Evolutionary conservation across 805 yeast species (phyloP).

Genomic region (Maudiozyma saulgeensis): DNA sequence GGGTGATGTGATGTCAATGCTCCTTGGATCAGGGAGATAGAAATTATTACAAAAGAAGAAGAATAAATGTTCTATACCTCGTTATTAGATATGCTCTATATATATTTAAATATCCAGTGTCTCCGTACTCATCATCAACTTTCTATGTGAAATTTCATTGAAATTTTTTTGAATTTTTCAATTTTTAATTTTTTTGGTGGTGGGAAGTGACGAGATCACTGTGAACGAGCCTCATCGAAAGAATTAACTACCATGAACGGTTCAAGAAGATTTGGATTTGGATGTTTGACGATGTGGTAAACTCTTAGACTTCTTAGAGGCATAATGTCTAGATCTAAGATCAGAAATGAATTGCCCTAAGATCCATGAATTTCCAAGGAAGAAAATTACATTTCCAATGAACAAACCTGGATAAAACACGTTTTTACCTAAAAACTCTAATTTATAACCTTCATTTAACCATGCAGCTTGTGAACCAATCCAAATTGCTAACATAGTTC

Average conservation of each 20-base stretch:
- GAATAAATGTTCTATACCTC: no score
- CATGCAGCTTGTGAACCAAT: conserved; percentile 60
- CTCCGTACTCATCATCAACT: neutral
- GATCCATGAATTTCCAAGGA: conserved; percentile 50
- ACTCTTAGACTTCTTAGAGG: neutral
- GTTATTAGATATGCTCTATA: no score
- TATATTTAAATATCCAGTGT: neutral
- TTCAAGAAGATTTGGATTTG: neutral
- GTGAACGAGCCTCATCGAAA: no score
- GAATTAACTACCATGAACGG: no score
- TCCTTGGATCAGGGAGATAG: neutral
- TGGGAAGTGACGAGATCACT: no score
- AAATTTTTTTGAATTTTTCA: no score
- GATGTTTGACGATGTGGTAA: neutral
- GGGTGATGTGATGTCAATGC: neutral
- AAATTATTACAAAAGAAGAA: no score
- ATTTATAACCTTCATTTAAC: conserved; percentile 65
- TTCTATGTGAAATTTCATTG: no score
- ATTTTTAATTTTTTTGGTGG: no score
- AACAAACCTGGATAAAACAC: conserved; percentile 56
- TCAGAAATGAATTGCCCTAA: conserved; percentile 47
- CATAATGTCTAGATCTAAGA: conserved; percentile 8
- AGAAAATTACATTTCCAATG: conserved; percentile 47
- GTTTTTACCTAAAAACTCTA: conserved; percentile 69
- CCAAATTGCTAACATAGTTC: conserved; percentile 48